These are phyloP conservation scores for Orbilia ellipsospora DNA, from an alignment of 2,329 filamentous ascomycete species.

Conservation along the genomic window DNA sequence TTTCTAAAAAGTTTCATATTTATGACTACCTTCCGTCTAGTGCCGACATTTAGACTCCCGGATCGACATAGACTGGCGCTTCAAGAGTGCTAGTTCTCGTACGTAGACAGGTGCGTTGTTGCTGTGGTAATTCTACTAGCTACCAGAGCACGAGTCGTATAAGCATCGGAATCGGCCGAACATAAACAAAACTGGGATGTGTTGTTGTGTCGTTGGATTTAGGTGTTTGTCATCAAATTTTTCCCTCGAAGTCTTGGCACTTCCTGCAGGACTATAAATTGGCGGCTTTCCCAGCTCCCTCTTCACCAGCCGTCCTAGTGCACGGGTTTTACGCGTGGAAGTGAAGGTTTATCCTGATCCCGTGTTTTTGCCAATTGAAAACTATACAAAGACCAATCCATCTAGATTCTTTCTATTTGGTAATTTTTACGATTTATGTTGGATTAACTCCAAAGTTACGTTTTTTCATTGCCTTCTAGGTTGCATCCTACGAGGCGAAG, in stretches of 20 bases:
- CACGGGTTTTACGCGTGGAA: conserved; percentile 38
- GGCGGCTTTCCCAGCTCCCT: conserved; percentile 2
- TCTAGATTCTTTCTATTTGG: conserved; percentile 24
- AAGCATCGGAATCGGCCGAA: too few species aligned
- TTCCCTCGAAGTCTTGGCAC: conserved; percentile 24
- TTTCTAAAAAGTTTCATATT: too few species aligned
- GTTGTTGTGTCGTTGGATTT: background rate
- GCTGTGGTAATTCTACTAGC: too few species aligned
- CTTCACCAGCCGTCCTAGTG: conserved; percentile 19
- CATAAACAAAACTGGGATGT: background rate
- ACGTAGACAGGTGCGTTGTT: too few species aligned
- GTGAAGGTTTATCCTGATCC: conserved; percentile 48
- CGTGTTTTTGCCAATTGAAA: conserved; percentile 50
- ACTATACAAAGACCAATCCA: conserved; percentile 45
- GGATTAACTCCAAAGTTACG: conserved; percentile 8
- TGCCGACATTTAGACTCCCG: too few species aligned
- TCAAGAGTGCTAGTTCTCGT: too few species aligned
- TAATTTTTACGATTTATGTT: conserved; percentile 34
- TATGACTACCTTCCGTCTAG: too few species aligned
- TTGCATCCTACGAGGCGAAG: conserved; percentile 26
- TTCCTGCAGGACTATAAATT: conserved; percentile 21
- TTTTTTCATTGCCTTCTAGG: conserved; percentile 37
- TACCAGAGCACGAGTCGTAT: too few species aligned
- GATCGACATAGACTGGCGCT: too few species aligned
- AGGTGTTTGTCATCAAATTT: conserved; percentile 7